A percentile compares a stretch with the other conserved stretches of the same genome.
Conservation (phyloP, 306 rosid genomes). For the Trichosanthes truncata region DNA sequence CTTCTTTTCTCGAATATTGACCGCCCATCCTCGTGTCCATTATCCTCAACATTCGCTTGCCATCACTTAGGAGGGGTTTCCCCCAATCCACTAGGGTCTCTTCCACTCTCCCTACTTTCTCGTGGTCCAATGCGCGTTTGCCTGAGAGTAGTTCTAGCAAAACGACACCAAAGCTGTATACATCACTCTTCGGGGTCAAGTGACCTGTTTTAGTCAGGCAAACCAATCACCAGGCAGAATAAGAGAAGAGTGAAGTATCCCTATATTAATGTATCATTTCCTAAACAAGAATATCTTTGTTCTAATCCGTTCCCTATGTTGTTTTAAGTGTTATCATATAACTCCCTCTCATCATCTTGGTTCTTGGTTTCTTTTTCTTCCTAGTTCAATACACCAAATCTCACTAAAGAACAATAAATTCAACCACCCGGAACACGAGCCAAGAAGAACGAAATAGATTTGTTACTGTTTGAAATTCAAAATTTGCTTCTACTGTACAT, state of each 20-base stretch:
- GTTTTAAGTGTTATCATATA: too few species aligned
- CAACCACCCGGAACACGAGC: background rate
- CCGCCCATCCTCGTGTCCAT: constrained; percentile 82
- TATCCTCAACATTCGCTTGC: constrained; percentile 56
- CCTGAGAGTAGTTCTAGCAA: constrained; percentile 72
- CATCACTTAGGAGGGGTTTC: constrained; percentile 50
- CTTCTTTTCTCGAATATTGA: constrained; percentile 75
- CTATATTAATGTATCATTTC: background rate
- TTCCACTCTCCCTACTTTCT: constrained; percentile 30
- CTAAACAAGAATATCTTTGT: background rate
- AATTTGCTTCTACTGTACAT: background rate
- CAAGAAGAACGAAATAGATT: background rate
- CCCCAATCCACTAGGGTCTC: constrained; percentile 90
- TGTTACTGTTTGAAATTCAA: background rate
- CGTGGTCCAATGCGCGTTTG: constrained; percentile 44
- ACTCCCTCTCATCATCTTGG: background rate
- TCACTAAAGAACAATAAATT: background rate
- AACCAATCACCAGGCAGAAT: background rate
- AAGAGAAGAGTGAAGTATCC: background rate
- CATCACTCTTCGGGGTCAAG: constrained; percentile 78
- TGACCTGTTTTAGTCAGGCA: constrained; percentile 45
- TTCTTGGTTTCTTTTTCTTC: background rate
- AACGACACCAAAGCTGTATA: constrained; percentile 84
- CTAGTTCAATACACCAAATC: background rate
- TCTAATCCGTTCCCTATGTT: background rate